phyloP scores from a whole-genome alignment of 345 rosid species.

The Boechera stricta region DNA sequence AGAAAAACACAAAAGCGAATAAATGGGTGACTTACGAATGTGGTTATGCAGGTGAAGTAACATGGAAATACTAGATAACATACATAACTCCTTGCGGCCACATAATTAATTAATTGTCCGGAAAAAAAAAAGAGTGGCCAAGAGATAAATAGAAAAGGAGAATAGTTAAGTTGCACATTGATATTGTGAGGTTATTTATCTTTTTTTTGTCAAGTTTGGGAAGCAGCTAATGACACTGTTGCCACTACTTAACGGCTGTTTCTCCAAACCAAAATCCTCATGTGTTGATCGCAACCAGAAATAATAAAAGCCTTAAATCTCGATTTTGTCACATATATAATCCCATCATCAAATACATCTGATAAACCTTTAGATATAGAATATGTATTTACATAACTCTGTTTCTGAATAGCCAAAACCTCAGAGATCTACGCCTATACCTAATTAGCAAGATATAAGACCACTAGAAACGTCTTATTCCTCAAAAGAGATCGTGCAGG shows the following conservation, averaged over 20 bases:
- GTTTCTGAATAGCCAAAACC: conserved; percentile 4
- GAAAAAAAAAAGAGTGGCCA: neutral
- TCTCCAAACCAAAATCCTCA: neutral
- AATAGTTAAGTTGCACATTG: neutral
- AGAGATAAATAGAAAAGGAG: neutral
- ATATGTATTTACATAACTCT: conserved; percentile 3
- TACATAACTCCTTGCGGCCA: neutral
- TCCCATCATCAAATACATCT: neutral
- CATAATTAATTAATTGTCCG: neutral
- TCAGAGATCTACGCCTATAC: neutral
- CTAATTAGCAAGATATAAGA: neutral
- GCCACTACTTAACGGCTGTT: neutral
- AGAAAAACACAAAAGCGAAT: neutral
- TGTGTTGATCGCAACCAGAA: neutral
- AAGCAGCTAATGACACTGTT: neutral
- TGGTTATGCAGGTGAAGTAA: neutral
- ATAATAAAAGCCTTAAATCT: neutral
- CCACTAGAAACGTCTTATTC: neutral
- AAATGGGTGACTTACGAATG: neutral
- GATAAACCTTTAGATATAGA: neutral
- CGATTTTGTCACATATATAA: neutral
- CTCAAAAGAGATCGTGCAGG: conserved; percentile 18
- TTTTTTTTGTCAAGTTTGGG: neutral
- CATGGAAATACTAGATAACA: neutral
- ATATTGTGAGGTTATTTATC: neutral